Conservation (phyloP, 2,329 filamentous ascomycete species). For the Cordyceps cateniannulata region DNA sequence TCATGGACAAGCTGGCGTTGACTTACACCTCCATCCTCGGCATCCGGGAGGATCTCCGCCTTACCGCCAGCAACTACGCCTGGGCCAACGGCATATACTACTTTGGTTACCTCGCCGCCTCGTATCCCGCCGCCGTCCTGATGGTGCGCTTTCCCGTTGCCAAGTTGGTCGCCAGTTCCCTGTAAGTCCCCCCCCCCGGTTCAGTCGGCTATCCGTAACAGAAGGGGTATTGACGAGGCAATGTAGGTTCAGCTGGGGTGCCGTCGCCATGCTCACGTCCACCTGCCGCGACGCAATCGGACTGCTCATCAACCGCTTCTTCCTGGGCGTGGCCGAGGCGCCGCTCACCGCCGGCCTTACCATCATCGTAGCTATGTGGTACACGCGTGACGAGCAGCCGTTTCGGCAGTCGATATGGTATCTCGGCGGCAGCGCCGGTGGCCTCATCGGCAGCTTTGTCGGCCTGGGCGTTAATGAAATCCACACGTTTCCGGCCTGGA, state of each 20-base stretch:
- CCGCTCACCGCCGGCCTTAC: slow-evolving; percentile 24
- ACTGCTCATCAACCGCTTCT: slow-evolving; percentile 26
- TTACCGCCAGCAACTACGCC: not conserved
- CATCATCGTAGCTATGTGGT: slow-evolving; percentile 29
- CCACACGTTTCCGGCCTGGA: not conserved
- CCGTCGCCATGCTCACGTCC: not conserved
- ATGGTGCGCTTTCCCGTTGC: not conserved
- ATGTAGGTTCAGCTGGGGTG: not conserved
- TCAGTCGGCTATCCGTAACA: too few relatives aligned
- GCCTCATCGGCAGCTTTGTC: slow-evolving; percentile 20
- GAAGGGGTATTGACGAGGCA: too few relatives aligned
- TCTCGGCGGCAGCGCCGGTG: slow-evolving; percentile 20
- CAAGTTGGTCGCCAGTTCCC: not conserved
- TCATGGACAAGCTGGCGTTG: not conserved
- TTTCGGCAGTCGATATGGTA: slow-evolving; percentile 23
- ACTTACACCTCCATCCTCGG: not conserved
- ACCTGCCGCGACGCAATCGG: slow-evolving; percentile 15
- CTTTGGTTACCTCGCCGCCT: not conserved
- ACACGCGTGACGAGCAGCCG: slow-evolving; percentile 24
- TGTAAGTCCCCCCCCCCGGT: not conserved
- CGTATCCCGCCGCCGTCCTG: not conserved
- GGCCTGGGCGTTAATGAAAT: slow-evolving; percentile 21
- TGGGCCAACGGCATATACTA: not conserved
- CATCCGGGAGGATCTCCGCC: not conserved
- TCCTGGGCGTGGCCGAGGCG: slow-evolving; percentile 26